Evolutionary conservation across 2,329 filamentous ascomycete species (phyloP).

Genomic region (Colletotrichum noveboracense): DNA sequence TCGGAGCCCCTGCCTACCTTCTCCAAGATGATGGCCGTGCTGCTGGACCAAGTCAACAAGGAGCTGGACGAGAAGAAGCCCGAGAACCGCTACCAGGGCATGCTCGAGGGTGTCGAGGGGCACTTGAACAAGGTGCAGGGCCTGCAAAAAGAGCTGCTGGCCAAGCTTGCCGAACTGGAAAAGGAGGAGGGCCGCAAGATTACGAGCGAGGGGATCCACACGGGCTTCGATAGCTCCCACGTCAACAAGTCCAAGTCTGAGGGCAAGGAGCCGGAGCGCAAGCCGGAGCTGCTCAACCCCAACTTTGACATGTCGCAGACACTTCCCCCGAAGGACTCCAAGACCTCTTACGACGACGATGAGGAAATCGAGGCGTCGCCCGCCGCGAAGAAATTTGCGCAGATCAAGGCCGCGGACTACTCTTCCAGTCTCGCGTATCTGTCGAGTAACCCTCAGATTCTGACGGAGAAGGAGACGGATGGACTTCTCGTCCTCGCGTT

Average conservation of each 20-base stretch:
- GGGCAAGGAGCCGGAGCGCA: constrained; percentile 51
- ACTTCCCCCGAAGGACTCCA: constrained; percentile 34
- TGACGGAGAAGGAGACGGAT: constrained; percentile 87
- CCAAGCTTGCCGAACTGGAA: constrained; percentile 81
- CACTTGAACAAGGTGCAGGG: constrained; percentile 80
- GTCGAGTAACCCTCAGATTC: constrained; percentile 75
- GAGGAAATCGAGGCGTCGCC: constrained; percentile 78
- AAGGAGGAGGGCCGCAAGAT: constrained; percentile 88
- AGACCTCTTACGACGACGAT: constrained; percentile 65
- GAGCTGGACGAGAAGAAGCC: constrained; percentile 79
- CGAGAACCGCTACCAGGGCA: constrained; percentile 70
- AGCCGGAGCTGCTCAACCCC: constrained; percentile 81
- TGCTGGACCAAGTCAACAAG: constrained; percentile 91
- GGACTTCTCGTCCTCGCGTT: constrained; percentile 91
- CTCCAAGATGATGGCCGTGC: constrained; percentile 97
- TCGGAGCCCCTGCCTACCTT: constrained; percentile 81
- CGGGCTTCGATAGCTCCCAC: constrained; percentile 87
- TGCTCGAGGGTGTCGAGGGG: constrained; percentile 76
- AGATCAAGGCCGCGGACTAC: constrained; percentile 80
- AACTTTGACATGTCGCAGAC: constrained; percentile 38
- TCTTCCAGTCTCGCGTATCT: constrained; percentile 77
- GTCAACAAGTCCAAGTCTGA: constrained; percentile 66
- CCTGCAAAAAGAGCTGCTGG: constrained; percentile 76
- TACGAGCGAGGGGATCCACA: constrained; percentile 87
- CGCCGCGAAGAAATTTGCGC: constrained; percentile 80